A percentile compares a stretch with the other conserved stretches of the same genome.
These are phyloP conservation scores for Rhynchospora tenuis DNA, from an alignment of 176 grass and related monocot genomes.

Conservation along the genomic window DNA sequence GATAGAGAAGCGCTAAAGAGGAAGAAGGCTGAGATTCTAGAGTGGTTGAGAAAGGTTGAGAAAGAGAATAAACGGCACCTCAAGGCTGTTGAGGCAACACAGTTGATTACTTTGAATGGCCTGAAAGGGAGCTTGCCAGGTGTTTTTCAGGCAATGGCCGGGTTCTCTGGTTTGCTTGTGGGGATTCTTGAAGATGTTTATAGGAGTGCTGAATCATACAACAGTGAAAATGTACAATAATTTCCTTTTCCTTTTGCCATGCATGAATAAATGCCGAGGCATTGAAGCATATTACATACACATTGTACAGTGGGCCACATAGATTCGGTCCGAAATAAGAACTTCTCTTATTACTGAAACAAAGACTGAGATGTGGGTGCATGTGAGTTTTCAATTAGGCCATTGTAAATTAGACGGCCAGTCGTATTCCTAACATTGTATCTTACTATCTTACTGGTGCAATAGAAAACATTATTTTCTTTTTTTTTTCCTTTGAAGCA, in stretches of 20 bases:
- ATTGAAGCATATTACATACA: not conserved
- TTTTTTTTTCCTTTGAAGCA: too few species aligned
- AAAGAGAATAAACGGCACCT: conserved; percentile 75
- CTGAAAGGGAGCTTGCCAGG: conserved; percentile 79
- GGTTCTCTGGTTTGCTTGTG: conserved; percentile 72
- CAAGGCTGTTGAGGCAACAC: conserved; percentile 66
- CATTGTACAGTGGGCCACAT: not conserved
- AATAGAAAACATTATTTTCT: too few species aligned
- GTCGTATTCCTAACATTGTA: too few species aligned
- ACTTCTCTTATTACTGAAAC: not conserved
- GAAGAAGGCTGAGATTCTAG: conserved; percentile 74
- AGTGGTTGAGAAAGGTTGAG: conserved; percentile 67
- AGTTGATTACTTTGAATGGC: conserved; percentile 70
- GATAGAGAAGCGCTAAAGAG: conserved; percentile 61
- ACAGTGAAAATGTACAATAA: conserved; percentile 22
- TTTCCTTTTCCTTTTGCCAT: not conserved
- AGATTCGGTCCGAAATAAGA: not conserved
- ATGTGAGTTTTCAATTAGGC: too few species aligned
- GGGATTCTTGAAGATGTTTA: conserved; percentile 64
- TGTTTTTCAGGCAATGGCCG: conserved; percentile 82
- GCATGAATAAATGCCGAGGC: not conserved
- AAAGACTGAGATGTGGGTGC: not conserved
- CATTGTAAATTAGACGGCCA: too few species aligned
- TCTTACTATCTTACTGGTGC: too few species aligned
- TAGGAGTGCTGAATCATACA: conserved; percentile 46